Conservation (phyloP, 108 stramenopile species). For the Skeletonema costatum region DNA sequence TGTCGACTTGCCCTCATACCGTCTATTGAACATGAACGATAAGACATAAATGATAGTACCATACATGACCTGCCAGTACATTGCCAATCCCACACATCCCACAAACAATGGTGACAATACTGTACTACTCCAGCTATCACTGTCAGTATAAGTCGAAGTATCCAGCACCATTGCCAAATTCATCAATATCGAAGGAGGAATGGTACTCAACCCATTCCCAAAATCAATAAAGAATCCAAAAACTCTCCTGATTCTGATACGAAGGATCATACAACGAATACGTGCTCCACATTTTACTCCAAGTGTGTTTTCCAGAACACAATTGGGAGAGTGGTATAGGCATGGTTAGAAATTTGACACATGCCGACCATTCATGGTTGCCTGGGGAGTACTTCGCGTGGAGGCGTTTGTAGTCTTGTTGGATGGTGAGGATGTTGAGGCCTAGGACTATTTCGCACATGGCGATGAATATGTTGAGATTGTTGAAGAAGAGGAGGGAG, state of each 20-base stretch:
- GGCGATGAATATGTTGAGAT: slow-evolving; percentile 82
- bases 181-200: slow-evolving; percentile 72
- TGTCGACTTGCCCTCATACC: slow-evolving; percentile 57
- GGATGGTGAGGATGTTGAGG: slow-evolving; percentile 59
- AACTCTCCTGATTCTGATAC: slow-evolving; percentile 84
- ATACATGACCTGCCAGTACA: slow-evolving; percentile 84
- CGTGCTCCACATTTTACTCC: slow-evolving; percentile 76
- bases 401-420: slow-evolving; percentile 61
- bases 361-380: slow-evolving; percentile 48
- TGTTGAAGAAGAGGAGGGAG: slow-evolving; percentile 76
- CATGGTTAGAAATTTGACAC: slow-evolving; percentile 62
- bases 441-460: slow-evolving; percentile 78
- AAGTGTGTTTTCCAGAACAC: slow-evolving; percentile 34
- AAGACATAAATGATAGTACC: slow-evolving; percentile 80
- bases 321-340: slow-evolving; percentile 52
- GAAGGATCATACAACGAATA: slow-evolving; percentile 82
- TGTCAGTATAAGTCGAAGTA: slow-evolving; percentile 24
- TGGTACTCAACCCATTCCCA: slow-evolving; percentile 84
- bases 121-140: neutral
- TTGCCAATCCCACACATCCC: slow-evolving; percentile 65
- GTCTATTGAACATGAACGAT: slow-evolving; percentile 68
- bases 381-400: slow-evolving; percentile 52
- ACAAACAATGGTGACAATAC: slow-evolving; percentile 47
- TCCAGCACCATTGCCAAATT: slow-evolving; percentile 59
- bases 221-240: slow-evolving; percentile 90